Percentiles rank a stretch among this genome's conserved stretches.
Evolutionary conservation across 352 stramenopile genomes (phyloP).

Genomic region (Globisporangium ultimum): DNA sequence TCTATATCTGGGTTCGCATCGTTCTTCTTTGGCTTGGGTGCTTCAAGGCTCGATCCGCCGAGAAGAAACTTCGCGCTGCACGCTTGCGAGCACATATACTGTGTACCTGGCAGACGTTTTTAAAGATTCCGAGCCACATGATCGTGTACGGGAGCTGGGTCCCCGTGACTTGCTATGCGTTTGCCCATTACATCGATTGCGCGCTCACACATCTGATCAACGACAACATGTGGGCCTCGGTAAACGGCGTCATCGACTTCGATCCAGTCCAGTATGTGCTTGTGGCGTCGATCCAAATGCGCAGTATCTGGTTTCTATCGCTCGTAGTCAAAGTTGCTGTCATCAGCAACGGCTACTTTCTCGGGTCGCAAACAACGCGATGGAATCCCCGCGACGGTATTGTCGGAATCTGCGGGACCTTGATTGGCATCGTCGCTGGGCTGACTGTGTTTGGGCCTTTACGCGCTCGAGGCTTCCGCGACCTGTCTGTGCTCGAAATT

Average conservation of each 20-base stretch:
- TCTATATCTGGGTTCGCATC: conserved; percentile 45
- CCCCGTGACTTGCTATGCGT: conserved; percentile 21
- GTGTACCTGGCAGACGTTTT: conserved; percentile 5
- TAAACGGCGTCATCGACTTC: conserved; percentile 20
- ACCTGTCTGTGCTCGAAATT: neutral
- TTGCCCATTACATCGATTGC: conserved; percentile 27
- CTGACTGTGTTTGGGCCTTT: conserved; percentile 21
- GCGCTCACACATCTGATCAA: conserved; percentile 20
- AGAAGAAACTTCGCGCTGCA: conserved; percentile 7
- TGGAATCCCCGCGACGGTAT: conserved; percentile 18
- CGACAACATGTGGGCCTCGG: conserved; percentile 18
- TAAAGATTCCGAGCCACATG: conserved; percentile 23
- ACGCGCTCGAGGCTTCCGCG: conserved; percentile 5
- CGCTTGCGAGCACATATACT: neutral
- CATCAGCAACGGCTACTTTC: conserved; percentile 6
- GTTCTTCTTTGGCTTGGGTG: conserved; percentile 18
- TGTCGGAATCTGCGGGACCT: conserved; percentile 15
- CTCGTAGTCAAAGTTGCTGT: conserved; percentile 17
- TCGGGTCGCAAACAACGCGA: neutral
- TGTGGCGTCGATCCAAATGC: conserved; percentile 30
- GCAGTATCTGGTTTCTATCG: conserved; percentile 35
- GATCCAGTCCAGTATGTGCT: conserved; percentile 17
- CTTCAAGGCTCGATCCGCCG: conserved; percentile 10
- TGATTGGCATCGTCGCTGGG: conserved; percentile 20
- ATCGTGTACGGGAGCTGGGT: conserved; percentile 26